phyloP scores from a whole-genome alignment of 345 rosid species.

The Passiflora organensis region DNA sequence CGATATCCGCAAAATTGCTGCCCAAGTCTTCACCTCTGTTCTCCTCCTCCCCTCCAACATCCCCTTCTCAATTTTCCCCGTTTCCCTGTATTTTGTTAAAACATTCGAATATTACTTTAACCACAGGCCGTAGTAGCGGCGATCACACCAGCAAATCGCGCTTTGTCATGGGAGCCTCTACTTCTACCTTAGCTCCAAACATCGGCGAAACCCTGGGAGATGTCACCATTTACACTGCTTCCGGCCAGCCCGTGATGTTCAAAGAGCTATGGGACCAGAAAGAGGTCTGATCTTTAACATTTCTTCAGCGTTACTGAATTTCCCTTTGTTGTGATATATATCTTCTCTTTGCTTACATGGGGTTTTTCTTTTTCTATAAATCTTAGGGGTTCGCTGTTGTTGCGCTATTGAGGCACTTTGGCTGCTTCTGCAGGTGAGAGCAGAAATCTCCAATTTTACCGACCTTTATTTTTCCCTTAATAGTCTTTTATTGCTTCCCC shows the following conservation, averaged over 20 bases:
- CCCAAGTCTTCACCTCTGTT: too few species aligned
- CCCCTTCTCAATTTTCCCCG: too few species aligned
- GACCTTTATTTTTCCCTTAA: not conserved
- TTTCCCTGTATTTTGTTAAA: too few species aligned
- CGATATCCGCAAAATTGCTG: too few species aligned
- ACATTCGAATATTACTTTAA: not conserved
- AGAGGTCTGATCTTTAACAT: constrained; percentile 33
- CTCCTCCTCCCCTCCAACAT: too few species aligned
- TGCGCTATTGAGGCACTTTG: constrained; percentile 86
- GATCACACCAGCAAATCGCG: constrained; percentile 9
- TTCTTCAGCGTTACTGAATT: not conserved
- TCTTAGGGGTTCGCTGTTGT: constrained; percentile 87
- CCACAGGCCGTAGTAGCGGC: too few species aligned
- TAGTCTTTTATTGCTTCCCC: not conserved
- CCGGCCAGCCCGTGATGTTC: constrained; percentile 52
- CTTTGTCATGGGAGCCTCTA: constrained; percentile 33
- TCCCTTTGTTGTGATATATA: not conserved
- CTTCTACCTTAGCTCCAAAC: constrained; percentile 26
- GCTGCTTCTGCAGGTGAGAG: constrained; percentile 67
- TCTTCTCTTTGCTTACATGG: not conserved
- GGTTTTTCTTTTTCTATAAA: not conserved
- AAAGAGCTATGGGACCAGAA: constrained; percentile 86
- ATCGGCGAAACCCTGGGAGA: constrained; percentile 54
- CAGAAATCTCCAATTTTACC: not conserved
- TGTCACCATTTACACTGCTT: constrained; percentile 52